A percentile compares a stretch with the other conserved stretches of the same genome.
These are phyloP conservation scores for Kitagawia praeruptora DNA, from an alignment of 129 eudicot genomes.

Conservation along the genomic window DNA sequence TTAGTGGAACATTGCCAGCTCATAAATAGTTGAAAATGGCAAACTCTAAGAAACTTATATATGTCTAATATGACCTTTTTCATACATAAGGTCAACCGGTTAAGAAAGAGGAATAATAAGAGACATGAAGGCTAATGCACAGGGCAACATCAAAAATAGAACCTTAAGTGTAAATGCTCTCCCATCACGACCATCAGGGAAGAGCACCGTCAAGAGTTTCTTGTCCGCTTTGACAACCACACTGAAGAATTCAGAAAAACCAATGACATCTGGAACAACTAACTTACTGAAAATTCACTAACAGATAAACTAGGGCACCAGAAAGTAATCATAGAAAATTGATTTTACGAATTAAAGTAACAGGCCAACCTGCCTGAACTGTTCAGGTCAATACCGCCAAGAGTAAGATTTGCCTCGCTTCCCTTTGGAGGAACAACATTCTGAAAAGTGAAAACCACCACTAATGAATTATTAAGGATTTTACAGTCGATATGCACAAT, in stretches of 20 bases:
- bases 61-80: not conserved
- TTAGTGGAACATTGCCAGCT: not conserved
- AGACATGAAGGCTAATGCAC: not conserved
- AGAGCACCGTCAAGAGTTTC: conserved; percentile 76
- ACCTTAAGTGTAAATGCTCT: conserved; percentile 98
- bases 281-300: not conserved
- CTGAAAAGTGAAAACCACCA: conserved; percentile 32
- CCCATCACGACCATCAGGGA: conserved; percentile 95
- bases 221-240: conserved; percentile 93
- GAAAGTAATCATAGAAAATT: conserved; percentile 6
- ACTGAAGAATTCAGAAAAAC: conserved; percentile 33
- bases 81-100: not conserved
- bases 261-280: not conserved
- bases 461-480: conserved; percentile 10
- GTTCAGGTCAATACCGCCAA: conserved; percentile 98
- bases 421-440: conserved; percentile 65
- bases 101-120: not conserved
- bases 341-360: not conserved
- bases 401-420: conserved; percentile 87
- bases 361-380: conserved; percentile 97
- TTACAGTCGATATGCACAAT: not conserved
- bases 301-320: not conserved
- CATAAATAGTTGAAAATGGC: not conserved
- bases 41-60: not conserved
- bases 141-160: not conserved